phyloP scores from a whole-genome alignment of 768 basidiomycete species.

The Mycena chlorophos region DNA sequence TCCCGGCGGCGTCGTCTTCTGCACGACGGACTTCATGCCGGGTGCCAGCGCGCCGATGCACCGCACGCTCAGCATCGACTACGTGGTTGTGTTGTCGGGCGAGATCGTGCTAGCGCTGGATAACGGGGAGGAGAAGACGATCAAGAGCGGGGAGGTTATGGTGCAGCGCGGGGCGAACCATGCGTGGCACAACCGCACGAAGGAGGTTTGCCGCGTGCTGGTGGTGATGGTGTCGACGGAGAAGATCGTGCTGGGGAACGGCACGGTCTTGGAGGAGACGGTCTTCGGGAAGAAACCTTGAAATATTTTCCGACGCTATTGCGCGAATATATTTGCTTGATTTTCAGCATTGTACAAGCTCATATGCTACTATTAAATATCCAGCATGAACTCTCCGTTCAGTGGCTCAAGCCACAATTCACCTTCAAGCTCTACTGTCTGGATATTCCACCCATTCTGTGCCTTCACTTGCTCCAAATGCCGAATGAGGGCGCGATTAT shows the following conservation, averaged over 20 bases:
- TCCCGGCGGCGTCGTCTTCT: conserved; percentile 12
- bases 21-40: conserved; percentile 16
- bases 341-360: too few species aligned
- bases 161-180: conserved; percentile 9
- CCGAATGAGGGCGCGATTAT: not conserved
- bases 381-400: not conserved
- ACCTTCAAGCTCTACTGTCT: not conserved
- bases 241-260: not conserved
- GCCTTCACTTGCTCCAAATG: not conserved
- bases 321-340: too few species aligned
- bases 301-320: too few species aligned
- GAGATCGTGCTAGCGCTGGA: conserved; percentile 15
- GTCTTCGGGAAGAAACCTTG: not conserved
- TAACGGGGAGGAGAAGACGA: conserved; percentile 11
- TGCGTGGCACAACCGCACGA: conserved; percentile 9
- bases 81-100: conserved; percentile 17
- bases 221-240: conserved; percentile 2
- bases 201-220: not conserved
- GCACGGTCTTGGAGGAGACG: not conserved
- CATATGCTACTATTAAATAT: not conserved
- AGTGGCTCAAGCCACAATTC: not conserved
- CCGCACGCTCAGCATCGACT: conserved; percentile 18
- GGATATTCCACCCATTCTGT: not conserved
- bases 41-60: conserved; percentile 17
- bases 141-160: conserved; percentile 5